phyloP scores from a whole-genome alignment of 305 asterid genomes.

The Fraxinus sp. region DNA sequence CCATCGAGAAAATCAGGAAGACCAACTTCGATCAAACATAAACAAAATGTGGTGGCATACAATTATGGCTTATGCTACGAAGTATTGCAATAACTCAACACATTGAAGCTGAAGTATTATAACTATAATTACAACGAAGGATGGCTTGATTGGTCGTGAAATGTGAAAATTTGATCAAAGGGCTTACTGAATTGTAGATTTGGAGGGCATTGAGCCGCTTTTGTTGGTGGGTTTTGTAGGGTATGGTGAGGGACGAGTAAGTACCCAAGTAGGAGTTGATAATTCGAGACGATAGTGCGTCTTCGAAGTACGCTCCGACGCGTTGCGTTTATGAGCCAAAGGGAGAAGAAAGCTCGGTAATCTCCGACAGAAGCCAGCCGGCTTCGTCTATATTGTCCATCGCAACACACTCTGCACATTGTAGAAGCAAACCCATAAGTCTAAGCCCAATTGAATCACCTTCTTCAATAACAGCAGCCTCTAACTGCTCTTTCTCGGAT shows the following conservation, averaged over 20 bases:
- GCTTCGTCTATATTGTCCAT: conserved; percentile 70
- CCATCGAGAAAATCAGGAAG: no score
- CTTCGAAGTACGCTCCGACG: conserved; percentile 85
- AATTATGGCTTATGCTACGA: no score
- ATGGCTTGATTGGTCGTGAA: conserved; percentile 50
- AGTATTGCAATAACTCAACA: no score
- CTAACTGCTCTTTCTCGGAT: background rate
- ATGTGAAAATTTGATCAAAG: conserved; percentile 44
- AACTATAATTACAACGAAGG: background rate
- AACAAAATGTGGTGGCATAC: no score
- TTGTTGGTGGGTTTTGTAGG: conserved; percentile 35
- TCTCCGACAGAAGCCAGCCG: conserved; percentile 59
- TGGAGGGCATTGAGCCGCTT: conserved; percentile 41
- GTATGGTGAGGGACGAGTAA: conserved; percentile 51
- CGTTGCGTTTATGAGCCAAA: conserved; percentile 85
- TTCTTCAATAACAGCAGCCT: conserved; percentile 12
- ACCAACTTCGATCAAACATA: no score
- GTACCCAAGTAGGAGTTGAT: conserved; percentile 58
- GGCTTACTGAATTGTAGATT: conserved; percentile 40
- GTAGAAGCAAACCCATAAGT: conserved; percentile 69
- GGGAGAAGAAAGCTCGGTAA: conserved; percentile 77
- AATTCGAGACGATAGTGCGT: conserved; percentile 73
- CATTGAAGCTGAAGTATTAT: no score
- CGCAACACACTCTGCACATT: conserved; percentile 82
- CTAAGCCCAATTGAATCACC: conserved; percentile 61